phyloP scores from a whole-genome alignment of 805 yeast genomes.

The Myxozyma geophila region DNA sequence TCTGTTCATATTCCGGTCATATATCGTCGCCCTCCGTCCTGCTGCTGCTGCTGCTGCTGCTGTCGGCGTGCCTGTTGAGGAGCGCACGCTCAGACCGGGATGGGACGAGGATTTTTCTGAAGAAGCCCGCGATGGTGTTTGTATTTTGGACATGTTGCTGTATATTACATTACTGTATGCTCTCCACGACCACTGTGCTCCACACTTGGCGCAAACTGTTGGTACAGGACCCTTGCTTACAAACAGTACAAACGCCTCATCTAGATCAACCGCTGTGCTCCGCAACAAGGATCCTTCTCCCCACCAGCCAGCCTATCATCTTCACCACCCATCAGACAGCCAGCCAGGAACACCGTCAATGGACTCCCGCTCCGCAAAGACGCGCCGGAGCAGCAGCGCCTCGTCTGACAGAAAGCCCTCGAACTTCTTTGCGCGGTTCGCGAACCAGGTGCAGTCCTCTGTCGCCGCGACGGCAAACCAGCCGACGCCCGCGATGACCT shows the following conservation, averaged over 20 bases:
- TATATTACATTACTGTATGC: neutral
- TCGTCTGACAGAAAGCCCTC: constrained; percentile 12
- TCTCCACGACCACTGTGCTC: neutral
- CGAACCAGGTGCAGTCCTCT: constrained; percentile 9
- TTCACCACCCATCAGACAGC: neutral
- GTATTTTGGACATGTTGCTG: neutral
- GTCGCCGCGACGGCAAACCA: constrained; percentile 10
- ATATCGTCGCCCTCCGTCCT: constrained; percentile 48
- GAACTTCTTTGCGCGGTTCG: constrained; percentile 22
- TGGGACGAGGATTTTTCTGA: constrained; percentile 11
- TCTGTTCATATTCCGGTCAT: constrained; percentile 71
- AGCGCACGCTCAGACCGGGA: neutral
- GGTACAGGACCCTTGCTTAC: neutral
- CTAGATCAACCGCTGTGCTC: no score
- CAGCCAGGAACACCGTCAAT: neutral
- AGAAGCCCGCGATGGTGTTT: constrained; percentile 11
- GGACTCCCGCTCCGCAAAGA: constrained; percentile 5
- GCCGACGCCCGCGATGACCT: constrained; percentile 14
- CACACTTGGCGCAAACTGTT: no score
- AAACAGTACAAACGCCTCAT: neutral
- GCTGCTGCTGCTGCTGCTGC: neutral
- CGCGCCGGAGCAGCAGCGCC: constrained; percentile 11
- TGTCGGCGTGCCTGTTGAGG: neutral
- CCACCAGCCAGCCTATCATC: neutral
- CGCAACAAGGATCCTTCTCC: no score